Percentiles rank a stretch among this genome's conserved stretches.
phyloP scores from a whole-genome alignment of 164 flowering plant species.

The Magnolia changhungtana region DNA sequence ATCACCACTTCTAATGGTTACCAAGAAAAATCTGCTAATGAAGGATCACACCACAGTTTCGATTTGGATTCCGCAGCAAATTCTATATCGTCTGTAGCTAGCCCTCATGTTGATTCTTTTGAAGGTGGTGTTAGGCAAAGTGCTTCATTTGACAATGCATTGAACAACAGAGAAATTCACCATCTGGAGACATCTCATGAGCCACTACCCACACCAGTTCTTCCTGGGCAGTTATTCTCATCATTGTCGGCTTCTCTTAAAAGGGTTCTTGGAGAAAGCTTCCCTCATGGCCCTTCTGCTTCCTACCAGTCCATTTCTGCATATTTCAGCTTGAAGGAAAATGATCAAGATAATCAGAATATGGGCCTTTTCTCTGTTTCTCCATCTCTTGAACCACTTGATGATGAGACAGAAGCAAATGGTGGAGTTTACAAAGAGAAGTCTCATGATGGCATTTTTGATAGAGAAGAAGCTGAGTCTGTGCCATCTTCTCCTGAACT shows the following conservation, averaged over 20 bases:
- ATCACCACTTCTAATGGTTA: conserved; percentile 43
- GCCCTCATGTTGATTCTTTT: neutral
- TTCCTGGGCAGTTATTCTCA: conserved; percentile 1
- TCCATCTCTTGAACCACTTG: conserved; percentile 4
- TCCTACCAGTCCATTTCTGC: conserved; percentile 8
- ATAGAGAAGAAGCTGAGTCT: neutral
- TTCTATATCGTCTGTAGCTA: neutral
- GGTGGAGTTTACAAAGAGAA: neutral
- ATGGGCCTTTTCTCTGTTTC: neutral
- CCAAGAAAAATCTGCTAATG: neutral
- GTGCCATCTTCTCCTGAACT: neutral
- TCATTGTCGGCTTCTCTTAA: neutral
- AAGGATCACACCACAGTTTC: neutral
- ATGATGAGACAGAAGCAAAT: conserved; percentile 3
- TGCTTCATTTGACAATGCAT: neutral
- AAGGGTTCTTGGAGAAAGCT: neutral
- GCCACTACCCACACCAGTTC: neutral
- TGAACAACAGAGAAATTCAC: neutral
- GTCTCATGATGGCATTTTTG: conserved; percentile 2
- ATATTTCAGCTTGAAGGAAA: conserved; percentile 38
- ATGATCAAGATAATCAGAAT: conserved; percentile 17
- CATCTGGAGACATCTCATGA: conserved; percentile 1
- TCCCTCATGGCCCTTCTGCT: conserved; percentile 5
- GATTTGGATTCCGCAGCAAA: neutral
- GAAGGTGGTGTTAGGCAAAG: neutral